Evolutionary conservation across 805 yeast species (phyloP).

Genomic region (Spathaspora girioi): DNA sequence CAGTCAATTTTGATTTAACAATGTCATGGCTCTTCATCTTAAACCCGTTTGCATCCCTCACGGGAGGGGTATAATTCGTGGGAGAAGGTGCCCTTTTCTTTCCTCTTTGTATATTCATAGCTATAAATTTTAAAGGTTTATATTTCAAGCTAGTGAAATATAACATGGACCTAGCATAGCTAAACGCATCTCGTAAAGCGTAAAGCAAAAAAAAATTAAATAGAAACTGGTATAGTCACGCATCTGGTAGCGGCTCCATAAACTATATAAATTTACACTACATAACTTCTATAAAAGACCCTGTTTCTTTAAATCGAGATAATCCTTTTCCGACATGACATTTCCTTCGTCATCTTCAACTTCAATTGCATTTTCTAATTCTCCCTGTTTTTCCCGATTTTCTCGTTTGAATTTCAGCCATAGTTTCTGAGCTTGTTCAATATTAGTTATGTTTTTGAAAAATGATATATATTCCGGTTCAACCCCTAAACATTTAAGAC

Average conservation of each 20-base stretch:
- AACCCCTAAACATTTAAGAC: slow-evolving; percentile 73
- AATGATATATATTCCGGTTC: slow-evolving; percentile 37
- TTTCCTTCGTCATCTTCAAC: slow-evolving; percentile 93
- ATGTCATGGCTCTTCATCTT: slow-evolving; percentile 40
- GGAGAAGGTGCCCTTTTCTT: slow-evolving; percentile 13
- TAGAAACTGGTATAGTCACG: not conserved
- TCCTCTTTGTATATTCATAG: slow-evolving; percentile 3
- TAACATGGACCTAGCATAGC: not conserved
- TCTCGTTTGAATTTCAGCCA: slow-evolving; percentile 46
- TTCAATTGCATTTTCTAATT: slow-evolving; percentile 59
- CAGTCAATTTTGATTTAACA: slow-evolving; percentile 40
- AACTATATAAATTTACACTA: not conserved
- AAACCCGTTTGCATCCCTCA: slow-evolving; percentile 46
- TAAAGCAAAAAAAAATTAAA: not conserved
- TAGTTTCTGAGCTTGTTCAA: slow-evolving; percentile 64
- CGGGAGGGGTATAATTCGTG: slow-evolving; percentile 1
- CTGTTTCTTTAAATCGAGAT: slow-evolving; percentile 81
- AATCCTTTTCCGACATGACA: slow-evolving; percentile 81
- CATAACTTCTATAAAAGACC: slow-evolving; percentile 55
- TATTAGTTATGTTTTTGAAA: slow-evolving; percentile 62
- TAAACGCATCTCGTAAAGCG: too few relatives aligned
- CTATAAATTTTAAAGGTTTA: not conserved
- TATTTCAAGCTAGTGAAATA: not conserved
- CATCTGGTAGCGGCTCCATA: not conserved
- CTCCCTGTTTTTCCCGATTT: slow-evolving; percentile 32